phyloP scores from a whole-genome alignment of 805 yeast genomes.

The Yarrowia sp. region DNA sequence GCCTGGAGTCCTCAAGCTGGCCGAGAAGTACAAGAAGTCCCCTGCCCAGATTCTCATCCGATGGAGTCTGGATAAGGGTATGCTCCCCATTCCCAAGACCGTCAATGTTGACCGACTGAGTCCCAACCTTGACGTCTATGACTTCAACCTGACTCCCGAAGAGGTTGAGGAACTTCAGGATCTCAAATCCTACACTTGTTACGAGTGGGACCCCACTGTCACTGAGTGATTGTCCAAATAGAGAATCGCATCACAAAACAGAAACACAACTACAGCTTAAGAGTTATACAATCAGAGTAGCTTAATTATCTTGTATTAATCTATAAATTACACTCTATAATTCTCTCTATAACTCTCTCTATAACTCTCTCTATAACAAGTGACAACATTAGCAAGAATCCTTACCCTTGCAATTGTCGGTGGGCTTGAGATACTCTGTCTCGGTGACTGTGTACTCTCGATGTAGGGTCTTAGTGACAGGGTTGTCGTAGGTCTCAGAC shows the following conservation, averaged over 20 bases:
- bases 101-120: slow-evolving; percentile 60
- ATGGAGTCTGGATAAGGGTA: slow-evolving; percentile 78
- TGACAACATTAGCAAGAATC: background rate
- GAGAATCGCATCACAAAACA: background rate
- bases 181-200: slow-evolving; percentile 1
- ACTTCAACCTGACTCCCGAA: slow-evolving; percentile 51
- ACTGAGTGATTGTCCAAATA: background rate
- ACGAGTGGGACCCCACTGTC: slow-evolving; percentile 8
- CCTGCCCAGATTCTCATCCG: slow-evolving; percentile 69
- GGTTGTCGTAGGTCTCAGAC: background rate
- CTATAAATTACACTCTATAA: background rate
- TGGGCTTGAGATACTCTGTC: background rate
- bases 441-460: background rate
- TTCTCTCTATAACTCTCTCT: background rate
- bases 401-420: background rate
- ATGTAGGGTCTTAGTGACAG: background rate
- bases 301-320: background rate
- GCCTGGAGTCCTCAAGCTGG: slow-evolving; percentile 52
- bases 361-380: background rate
- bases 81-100: slow-evolving; percentile 80
- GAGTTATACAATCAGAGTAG: background rate
- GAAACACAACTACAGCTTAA: too few relatives aligned
- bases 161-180: slow-evolving; percentile 42
- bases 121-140: slow-evolving; percentile 56
- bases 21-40: slow-evolving; percentile 50